These are phyloP conservation scores for Spergularia azorica DNA, from an alignment of 179 eudicot species.

Conservation along the genomic window DNA sequence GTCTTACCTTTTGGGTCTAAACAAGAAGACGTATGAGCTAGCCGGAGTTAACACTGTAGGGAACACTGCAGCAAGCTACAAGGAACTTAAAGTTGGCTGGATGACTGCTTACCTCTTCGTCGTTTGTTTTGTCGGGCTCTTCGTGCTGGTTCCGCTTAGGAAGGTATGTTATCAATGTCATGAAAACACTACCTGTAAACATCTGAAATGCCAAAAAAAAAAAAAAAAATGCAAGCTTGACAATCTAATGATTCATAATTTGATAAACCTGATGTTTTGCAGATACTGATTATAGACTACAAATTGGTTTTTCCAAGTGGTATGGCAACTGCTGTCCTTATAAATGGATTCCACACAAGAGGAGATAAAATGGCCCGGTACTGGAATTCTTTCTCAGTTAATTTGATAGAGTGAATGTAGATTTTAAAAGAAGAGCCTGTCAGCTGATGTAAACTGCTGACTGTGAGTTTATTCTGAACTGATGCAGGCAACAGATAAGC, in stretches of 20 bases:
- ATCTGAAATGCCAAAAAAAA: not conserved
- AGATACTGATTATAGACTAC: constrained; percentile 77
- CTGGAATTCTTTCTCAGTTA: not conserved
- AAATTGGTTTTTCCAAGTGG: constrained; percentile 77
- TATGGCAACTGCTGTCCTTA: constrained; percentile 86
- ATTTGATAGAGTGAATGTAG: too few relatives aligned
- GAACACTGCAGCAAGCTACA: constrained; percentile 64
- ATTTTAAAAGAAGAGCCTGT: too few relatives aligned
- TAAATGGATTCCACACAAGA: constrained; percentile 67
- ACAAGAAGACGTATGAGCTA: constrained; percentile 72
- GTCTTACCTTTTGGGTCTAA: constrained; percentile 69
- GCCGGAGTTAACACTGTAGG: constrained; percentile 58
- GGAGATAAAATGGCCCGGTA: constrained; percentile 70
- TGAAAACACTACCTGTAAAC: not conserved
- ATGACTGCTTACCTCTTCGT: constrained; percentile 71
- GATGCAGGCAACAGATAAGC: constrained; percentile 61
- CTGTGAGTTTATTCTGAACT: not conserved
- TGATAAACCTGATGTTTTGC: constrained; percentile 11
- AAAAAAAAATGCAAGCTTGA: not conserved
- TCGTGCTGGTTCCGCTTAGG: constrained; percentile 75
- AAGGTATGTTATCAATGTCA: constrained; percentile 45
- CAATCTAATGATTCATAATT: not conserved
- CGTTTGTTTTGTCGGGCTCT: constrained; percentile 79
- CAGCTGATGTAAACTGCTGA: not conserved
- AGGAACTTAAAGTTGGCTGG: constrained; percentile 73